Base-by-base conservation (phyloP, 2,329 filamentous ascomycete species). In the Xylaria arbuscula region DNA sequence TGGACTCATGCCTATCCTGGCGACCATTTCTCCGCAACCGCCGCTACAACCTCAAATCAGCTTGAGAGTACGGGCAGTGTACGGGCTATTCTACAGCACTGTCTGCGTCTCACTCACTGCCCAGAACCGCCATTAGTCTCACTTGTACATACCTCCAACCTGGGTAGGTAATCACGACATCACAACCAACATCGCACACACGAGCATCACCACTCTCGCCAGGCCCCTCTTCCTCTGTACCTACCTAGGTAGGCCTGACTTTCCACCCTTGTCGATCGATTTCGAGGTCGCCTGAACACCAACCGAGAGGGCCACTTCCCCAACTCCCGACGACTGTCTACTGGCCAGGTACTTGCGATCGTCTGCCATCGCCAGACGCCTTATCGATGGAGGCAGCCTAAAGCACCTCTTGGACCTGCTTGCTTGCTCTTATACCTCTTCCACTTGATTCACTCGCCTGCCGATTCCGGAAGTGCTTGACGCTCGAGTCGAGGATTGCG, bases 81-180 rank as follows among this genome's bases (percentile, higher is more conserved):
- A 42, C 50, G 24, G 54, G 28, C 28, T 5, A 28, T 28, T 28
- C 28, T 28, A 38, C 32, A 55, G 36, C 17, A 28, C 48, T 22
- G 22, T 10, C 45, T 48, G 6, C 19, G 19, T 24, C 34, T 40
- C 17, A 51, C 48, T 9, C 15, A 51, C 51, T 19, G 32, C 32
- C 53, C 34, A 28, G n/a, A 54, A 53, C 50, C 28, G 50, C 24
- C 24, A 28, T n/a, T 32, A 34, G 50, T 7, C 28, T 32, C 24
- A 17, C 19, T 45, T 36, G 54, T 38, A 56, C 63, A 34, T 61
- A 51, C 62, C 53, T 51, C 64, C 58, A 32, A 47, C 45, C 17
- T 47, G 42, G 42, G 59, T 51, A 64, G 64, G 64, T 70, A 62
- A 69, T 70, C 64, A 68, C 68, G 59, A 70, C 67, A 63, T 51